phyloP scores from a whole-genome alignment of 805 yeast species.

The Candida verbasci region DNA sequence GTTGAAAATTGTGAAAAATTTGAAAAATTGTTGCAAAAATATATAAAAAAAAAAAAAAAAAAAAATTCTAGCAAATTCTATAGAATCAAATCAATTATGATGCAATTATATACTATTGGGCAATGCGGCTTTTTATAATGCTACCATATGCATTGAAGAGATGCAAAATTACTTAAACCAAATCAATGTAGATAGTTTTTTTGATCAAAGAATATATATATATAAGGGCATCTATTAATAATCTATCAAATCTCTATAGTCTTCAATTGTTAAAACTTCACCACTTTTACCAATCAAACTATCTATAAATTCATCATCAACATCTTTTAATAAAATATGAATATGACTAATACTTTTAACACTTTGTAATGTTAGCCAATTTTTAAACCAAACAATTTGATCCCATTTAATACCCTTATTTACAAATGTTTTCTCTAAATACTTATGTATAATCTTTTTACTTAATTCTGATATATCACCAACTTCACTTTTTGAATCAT shows the following conservation, averaged over 20 bases:
- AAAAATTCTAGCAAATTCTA: slow-evolving; percentile 6
- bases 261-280: slow-evolving; percentile 7
- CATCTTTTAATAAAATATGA: slow-evolving; percentile 56
- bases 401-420: slow-evolving; percentile 34
- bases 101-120: too few relatives aligned
- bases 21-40: slow-evolving; percentile 4
- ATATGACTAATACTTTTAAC: slow-evolving; percentile 63
- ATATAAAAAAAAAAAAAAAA: neutral
- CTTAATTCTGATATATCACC: slow-evolving; percentile 48
- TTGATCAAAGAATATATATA: too few relatives aligned
- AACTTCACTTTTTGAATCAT: slow-evolving; percentile 44
- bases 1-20: neutral
- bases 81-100: too few relatives aligned
- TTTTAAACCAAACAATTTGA: slow-evolving; percentile 61
- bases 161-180: too few relatives aligned
- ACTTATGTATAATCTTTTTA: slow-evolving; percentile 38
- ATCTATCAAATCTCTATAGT: slow-evolving; percentile 8
- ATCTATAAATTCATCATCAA: slow-evolving; percentile 17
- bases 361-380: slow-evolving; percentile 68
- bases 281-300: slow-evolving; percentile 8
- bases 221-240: too few relatives aligned
- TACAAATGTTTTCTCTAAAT: slow-evolving; percentile 48
- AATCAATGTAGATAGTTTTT: too few relatives aligned
- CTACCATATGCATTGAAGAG: neutral
- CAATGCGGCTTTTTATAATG: too few relatives aligned